These are phyloP conservation scores for Mycosarcoma maydis DNA, from an alignment of 1,284 basidiomycete species.

Conservation along the genomic window DNA sequence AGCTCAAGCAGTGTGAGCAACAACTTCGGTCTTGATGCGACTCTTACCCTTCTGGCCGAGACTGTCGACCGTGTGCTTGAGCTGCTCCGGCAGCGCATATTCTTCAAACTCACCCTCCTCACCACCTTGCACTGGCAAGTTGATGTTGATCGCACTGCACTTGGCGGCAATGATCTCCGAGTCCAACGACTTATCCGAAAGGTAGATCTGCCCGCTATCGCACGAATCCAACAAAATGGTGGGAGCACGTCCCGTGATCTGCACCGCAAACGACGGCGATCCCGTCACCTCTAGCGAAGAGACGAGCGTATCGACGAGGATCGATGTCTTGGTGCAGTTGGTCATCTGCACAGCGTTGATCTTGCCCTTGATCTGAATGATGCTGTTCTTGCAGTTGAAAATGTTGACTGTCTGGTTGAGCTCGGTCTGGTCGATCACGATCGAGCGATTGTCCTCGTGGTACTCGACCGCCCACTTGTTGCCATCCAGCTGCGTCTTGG, in stretches of 20 bases:
- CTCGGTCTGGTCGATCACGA: constrained; percentile 82
- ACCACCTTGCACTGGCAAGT: constrained; percentile 83
- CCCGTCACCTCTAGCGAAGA: constrained; percentile 87
- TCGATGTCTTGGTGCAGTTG: constrained; percentile 81
- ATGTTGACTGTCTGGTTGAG: constrained; percentile 88
- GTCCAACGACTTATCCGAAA: constrained; percentile 81
- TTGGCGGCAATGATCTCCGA: constrained; percentile 94
- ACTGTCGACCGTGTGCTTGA: constrained; percentile 82
- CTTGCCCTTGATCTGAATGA: constrained; percentile 89
- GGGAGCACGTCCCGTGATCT: constrained; percentile 87
- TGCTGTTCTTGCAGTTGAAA: constrained; percentile 90
- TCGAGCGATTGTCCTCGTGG: constrained; percentile 81
- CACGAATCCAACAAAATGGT: constrained; percentile 94
- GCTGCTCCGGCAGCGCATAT: constrained; percentile 92
- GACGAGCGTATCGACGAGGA: constrained; percentile 90
- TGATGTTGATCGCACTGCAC: constrained; percentile 92
- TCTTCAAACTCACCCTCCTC: constrained; percentile 93
- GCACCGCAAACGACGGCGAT: constrained; percentile 90
- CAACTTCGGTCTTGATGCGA: constrained; percentile 59
- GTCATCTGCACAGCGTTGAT: constrained; percentile 89
- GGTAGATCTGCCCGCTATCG: constrained; percentile 93
- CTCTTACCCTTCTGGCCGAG: constrained; percentile 78
- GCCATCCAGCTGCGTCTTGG: constrained; percentile 89
- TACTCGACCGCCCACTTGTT: constrained; percentile 96
- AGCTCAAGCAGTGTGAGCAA: constrained; percentile 55